Conservation (phyloP, 192 early-diverging fungal species). For the Lunasporangiospora selenospora region DNA sequence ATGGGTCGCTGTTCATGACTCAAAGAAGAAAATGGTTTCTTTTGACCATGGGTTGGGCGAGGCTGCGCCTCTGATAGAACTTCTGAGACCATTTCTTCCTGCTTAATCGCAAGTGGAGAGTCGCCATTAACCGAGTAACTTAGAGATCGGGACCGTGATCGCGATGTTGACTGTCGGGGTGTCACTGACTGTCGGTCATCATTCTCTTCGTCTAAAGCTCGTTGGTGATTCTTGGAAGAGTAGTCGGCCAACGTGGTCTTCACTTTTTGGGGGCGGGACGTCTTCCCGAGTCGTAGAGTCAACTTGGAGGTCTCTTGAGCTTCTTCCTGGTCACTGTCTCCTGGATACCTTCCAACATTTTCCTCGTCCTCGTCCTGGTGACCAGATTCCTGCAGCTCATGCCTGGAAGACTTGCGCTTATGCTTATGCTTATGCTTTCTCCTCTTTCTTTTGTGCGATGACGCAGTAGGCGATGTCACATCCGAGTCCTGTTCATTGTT, state of each 20-base stretch:
- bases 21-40: conserved; percentile 10
- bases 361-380: conserved; percentile 8
- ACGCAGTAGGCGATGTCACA: neutral
- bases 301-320: conserved; percentile 12
- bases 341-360: conserved; percentile 6
- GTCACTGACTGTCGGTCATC: too few relatives aligned
- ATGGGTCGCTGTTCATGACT: neutral
- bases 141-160: too few relatives aligned
- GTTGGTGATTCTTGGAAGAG: too few relatives aligned
- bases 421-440: conserved; percentile 47
- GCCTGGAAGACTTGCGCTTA: conserved; percentile 16
- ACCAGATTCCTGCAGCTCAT: conserved; percentile 6
- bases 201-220: too few relatives aligned
- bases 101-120: neutral
- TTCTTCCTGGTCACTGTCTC: too few relatives aligned
- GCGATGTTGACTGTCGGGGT: too few relatives aligned
- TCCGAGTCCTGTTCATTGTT: conserved; percentile 9
- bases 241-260: too few relatives aligned
- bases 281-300: conserved; percentile 8
- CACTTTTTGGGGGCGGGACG: too few relatives aligned
- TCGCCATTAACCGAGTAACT: too few relatives aligned
- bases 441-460: conserved; percentile 30
- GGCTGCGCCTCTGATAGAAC: too few relatives aligned
- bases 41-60: too few relatives aligned
- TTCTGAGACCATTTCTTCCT: conserved; percentile 17